Percentiles rank a stretch among this genome's conserved stretches.
Conservation (phyloP, 495 filamentous ascomycete species). For the Penicillium flavigenum region DNA sequence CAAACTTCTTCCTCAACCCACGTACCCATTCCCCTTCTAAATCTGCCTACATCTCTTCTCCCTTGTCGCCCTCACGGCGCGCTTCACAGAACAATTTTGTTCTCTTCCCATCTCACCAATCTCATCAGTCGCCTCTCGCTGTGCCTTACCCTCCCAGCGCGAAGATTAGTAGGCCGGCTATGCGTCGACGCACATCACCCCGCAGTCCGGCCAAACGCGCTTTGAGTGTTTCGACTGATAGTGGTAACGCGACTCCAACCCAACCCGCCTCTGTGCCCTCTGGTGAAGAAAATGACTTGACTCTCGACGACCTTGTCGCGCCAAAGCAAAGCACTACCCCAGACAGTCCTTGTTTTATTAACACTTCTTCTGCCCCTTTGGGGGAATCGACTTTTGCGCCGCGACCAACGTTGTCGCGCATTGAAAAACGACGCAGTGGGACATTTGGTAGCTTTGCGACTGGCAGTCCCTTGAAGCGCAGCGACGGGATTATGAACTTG, state of each 20-base stretch:
- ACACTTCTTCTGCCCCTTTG: constrained; percentile 32
- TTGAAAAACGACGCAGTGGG: constrained; percentile 50
- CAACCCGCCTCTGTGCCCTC: constrained; percentile 36
- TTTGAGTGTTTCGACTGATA: constrained; percentile 65
- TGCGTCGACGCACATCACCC: constrained; percentile 62
- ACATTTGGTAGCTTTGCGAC: constrained; percentile 53
- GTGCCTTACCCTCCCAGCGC: constrained; percentile 54
- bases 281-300: constrained; percentile 57
- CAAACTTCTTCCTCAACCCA: constrained; percentile 62
- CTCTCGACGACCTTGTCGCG: constrained; percentile 25
- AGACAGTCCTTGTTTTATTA: constrained; percentile 44
- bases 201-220: constrained; percentile 75
- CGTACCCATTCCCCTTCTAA: constrained; percentile 56
- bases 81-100: constrained; percentile 46
- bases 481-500: constrained; percentile 83
- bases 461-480: constrained; percentile 88
- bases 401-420: constrained; percentile 45
- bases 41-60: constrained; percentile 48
- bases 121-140: constrained; percentile 51
- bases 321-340: constrained; percentile 29
- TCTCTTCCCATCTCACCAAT: constrained; percentile 47
- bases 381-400: constrained; percentile 47
- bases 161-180: constrained; percentile 46
- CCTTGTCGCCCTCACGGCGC: constrained; percentile 51
- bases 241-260: constrained; percentile 62